Percentiles rank a stretch among this genome's conserved stretches.
These are phyloP conservation scores for Kluyveromyces starmeri DNA, from an alignment of 805 yeast species.

Conservation along the genomic window DNA sequence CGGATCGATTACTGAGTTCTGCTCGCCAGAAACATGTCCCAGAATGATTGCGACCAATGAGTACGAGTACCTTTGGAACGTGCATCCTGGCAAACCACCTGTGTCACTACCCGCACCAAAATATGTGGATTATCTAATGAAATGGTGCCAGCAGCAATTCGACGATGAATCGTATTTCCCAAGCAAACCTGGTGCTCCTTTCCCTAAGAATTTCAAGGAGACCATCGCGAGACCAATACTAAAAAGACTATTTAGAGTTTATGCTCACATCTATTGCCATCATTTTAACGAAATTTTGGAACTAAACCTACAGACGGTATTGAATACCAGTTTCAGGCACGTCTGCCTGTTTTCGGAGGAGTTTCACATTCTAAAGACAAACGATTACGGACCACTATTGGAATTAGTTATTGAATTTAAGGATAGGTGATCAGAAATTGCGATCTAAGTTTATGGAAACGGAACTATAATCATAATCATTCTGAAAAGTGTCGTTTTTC, in stretches of 20 bases:
- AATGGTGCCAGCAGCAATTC: constrained; percentile 87
- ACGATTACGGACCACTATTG: constrained; percentile 87
- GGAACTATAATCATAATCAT: too few relatives aligned
- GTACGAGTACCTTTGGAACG: constrained; percentile 96
- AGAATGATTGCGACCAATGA: constrained; percentile 97
- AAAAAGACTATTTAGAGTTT: constrained; percentile 85
- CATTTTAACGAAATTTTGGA: constrained; percentile 94
- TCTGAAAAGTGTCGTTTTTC: too few relatives aligned
- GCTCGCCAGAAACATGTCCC: constrained; percentile 93
- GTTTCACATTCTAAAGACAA: constrained; percentile 63
- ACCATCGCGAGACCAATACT: constrained; percentile 71
- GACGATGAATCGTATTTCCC: constrained; percentile 92
- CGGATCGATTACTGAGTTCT: constrained; percentile 91
- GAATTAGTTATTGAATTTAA: constrained; percentile 55
- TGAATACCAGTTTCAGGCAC: constrained; percentile 91
- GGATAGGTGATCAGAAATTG: constrained; percentile 16
- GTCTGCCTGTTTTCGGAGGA: constrained; percentile 82
- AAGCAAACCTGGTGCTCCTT: constrained; percentile 80
- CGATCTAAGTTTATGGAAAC: not conserved
- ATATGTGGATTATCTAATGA: constrained; percentile 87
- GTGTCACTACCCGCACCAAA: constrained; percentile 89
- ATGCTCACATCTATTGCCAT: constrained; percentile 96
- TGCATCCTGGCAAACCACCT: constrained; percentile 59
- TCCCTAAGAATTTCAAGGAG: constrained; percentile 73
- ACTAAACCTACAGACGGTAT: constrained; percentile 82